Evolutionary conservation across 345 rosid genomes (phyloP), one percentile per base, ranked within the genome.

Genomic region (Brassica carinata): DNA sequence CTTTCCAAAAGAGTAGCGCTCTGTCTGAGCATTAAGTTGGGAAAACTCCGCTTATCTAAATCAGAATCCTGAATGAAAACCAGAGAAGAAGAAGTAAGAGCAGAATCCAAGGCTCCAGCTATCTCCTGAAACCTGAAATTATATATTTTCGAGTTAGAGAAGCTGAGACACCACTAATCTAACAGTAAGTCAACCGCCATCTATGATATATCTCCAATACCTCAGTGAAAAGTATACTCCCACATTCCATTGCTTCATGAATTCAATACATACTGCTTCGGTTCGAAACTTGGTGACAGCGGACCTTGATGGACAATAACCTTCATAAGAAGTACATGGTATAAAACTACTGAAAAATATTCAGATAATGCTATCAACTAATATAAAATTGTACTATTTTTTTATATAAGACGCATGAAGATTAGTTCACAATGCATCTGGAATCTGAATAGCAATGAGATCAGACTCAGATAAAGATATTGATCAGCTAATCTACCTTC

Each of bases 231-330:
- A 93, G 79, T 96, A 93, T 74, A 96, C 97, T 72, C 96, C 95
- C 81, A 93, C 82, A 68, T 96, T 96, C 99, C 99, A 93, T 74
- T 90, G 97, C 87, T 92, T 96, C 92, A 93, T 83, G 88, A 92
- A 96, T 69, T 96, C 97, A 62, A 79, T 67, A 82, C 80, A 96
- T 27, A 86, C 72, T 11, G 94, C 85, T 85, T 90, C 95, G 43
- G 88, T 83, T 76, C 98, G 90, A 82, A 93, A 93, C 83, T 89
- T 91, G 59, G 91, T 70, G 8, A 90, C 99, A 80, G 99, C 96
- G 85, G 97, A 86, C 86, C 96, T 90, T 78, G 99, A 92, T 45
- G 97, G 94, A 86, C 93, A 93, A 84, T 89, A 92, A 82, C 98
- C 99, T 96, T 88, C 92, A 89, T 76, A 5, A n/a, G 78, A 88